These are phyloP conservation scores for Microbotryomycetes sp. DNA, from an alignment of 1,284 basidiomycete genomes.

Conservation along the genomic window DNA sequence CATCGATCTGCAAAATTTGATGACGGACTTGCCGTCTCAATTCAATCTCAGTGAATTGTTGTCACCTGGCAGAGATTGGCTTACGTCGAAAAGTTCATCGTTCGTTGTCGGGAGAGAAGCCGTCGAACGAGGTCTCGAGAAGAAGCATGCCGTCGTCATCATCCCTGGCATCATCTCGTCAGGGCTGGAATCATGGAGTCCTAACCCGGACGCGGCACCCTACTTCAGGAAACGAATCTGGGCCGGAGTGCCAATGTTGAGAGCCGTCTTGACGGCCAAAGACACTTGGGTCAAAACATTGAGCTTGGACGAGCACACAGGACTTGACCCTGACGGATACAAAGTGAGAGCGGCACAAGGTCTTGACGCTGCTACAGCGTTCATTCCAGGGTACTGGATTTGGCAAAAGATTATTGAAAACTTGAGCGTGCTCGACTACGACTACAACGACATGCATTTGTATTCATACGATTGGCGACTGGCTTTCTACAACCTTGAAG, in stretches of 20 bases:
- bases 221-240: conserved; percentile 81
- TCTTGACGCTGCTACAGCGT: conserved; percentile 80
- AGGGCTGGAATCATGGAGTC: conserved; percentile 78
- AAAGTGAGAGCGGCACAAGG: conserved; percentile 85
- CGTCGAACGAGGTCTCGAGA: conserved; percentile 58
- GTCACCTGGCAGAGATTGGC: conserved; percentile 27
- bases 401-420: conserved; percentile 38
- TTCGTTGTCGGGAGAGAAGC: conserved; percentile 74
- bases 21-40: conserved; percentile 23
- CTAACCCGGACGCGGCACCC: conserved; percentile 62
- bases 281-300: conserved; percentile 84
- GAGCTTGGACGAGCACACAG: conserved; percentile 80
- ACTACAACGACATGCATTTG: conserved; percentile 74
- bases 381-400: conserved; percentile 60
- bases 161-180: conserved; percentile 43
- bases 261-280: conserved; percentile 76
- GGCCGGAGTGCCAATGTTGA: conserved; percentile 77
- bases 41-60: conserved; percentile 25
- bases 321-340: conserved; percentile 75
- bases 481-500: conserved; percentile 75
- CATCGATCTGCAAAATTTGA: conserved; percentile 23
- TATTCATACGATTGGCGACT: conserved; percentile 33
- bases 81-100: conserved; percentile 40
- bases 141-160: conserved; percentile 66
- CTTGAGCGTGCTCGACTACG: conserved; percentile 65